Evolutionary conservation across 805 yeast genomes (phyloP).

Genomic region (Candida yuanshanica): DNA sequence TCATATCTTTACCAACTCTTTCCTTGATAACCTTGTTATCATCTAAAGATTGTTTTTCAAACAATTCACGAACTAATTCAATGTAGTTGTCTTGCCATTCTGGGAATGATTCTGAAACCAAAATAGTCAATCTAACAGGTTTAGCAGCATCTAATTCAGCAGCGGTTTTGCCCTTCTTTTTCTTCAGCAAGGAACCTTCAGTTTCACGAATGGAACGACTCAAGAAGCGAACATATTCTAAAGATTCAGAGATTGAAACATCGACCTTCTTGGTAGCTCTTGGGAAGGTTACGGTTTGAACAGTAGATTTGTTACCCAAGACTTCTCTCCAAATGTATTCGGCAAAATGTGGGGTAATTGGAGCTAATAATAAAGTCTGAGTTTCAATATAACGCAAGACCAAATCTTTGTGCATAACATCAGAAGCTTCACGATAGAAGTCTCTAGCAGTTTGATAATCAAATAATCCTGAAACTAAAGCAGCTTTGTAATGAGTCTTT

Average conservation of each 20-base stretch:
- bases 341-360: slow-evolving; percentile 93
- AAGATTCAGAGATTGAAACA: slow-evolving; percentile 53
- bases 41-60: slow-evolving; percentile 55
- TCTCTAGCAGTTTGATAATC: slow-evolving; percentile 95
- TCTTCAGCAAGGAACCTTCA: slow-evolving; percentile 79
- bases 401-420: slow-evolving; percentile 76
- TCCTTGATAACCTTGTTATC: slow-evolving; percentile 62
- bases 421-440: slow-evolving; percentile 78
- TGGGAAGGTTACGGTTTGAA: slow-evolving; percentile 80
- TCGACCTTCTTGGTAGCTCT: slow-evolving; percentile 63
- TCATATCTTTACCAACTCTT: slow-evolving; percentile 81
- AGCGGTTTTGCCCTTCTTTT: slow-evolving; percentile 73
- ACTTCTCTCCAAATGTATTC: slow-evolving; percentile 86
- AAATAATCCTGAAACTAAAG: slow-evolving; percentile 84
- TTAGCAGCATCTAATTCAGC: slow-evolving; percentile 67
- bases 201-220: slow-evolving; percentile 87
- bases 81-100: slow-evolving; percentile 86
- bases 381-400: slow-evolving; percentile 77
- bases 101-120: slow-evolving; percentile 78
- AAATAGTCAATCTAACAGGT: slow-evolving; percentile 70
- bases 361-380: slow-evolving; percentile 81
- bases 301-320: slow-evolving; percentile 56
- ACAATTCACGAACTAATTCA: slow-evolving; percentile 71
- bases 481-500: slow-evolving; percentile 76
- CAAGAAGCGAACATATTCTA: slow-evolving; percentile 72